phyloP scores from a whole-genome alignment of 192 early-diverging fungal species.

The Coemansia sp. region DNA sequence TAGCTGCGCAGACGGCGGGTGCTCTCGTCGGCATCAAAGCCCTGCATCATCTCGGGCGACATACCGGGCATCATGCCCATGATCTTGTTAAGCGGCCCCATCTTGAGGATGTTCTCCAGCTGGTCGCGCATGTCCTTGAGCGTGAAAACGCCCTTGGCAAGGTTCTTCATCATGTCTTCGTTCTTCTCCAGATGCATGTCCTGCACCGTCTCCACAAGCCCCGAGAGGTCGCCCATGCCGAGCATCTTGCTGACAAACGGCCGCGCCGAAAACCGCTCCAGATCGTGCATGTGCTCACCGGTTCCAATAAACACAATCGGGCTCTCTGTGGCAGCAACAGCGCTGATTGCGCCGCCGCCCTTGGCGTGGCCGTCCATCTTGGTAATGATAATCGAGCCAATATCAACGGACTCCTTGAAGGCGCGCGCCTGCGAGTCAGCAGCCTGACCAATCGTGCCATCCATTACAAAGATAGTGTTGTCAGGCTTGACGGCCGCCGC shows the following conservation, averaged over 20 bases:
- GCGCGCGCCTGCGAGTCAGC: slow-evolving; percentile 90
- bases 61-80: slow-evolving; percentile 85
- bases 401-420: slow-evolving; percentile 87
- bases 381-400: slow-evolving; percentile 96
- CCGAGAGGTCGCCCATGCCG: slow-evolving; percentile 90
- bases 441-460: slow-evolving; percentile 97
- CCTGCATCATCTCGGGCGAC: slow-evolving; percentile 61
- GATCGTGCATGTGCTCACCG: slow-evolving; percentile 95
- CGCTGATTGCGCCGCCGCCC: slow-evolving; percentile 97
- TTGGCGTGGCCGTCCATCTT: slow-evolving; percentile 99
- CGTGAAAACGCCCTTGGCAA: slow-evolving; percentile 84
- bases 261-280: slow-evolving; percentile 85
- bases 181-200: slow-evolving; percentile 87
- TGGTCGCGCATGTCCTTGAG: slow-evolving; percentile 95
- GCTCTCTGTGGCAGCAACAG: slow-evolving; percentile 90
- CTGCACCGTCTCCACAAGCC: slow-evolving; percentile 85
- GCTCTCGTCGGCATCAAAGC: slow-evolving; percentile 62
- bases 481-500: slow-evolving; percentile 81
- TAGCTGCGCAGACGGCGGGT: slow-evolving; percentile 65
- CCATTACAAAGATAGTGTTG: slow-evolving; percentile 96
- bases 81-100: slow-evolving; percentile 92
- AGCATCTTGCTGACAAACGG: slow-evolving; percentile 93
- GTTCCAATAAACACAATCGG: slow-evolving; percentile 97
- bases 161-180: slow-evolving; percentile 84
- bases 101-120: slow-evolving; percentile 81